These are phyloP conservation scores for Kazachstania psychrophila DNA, from an alignment of 805 yeast genomes.

Conservation along the genomic window DNA sequence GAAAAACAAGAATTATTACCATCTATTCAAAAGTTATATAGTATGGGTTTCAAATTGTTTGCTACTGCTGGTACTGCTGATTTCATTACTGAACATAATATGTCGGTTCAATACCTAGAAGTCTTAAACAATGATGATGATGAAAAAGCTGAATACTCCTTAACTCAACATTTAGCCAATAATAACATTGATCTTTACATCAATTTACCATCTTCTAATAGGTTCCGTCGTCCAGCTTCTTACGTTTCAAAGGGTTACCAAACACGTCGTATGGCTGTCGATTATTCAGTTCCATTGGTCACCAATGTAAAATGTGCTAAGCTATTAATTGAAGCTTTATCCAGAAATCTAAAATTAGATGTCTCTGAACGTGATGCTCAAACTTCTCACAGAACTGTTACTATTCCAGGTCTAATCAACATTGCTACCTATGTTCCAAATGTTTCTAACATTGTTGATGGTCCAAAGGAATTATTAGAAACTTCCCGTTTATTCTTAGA, in stretches of 20 bases:
- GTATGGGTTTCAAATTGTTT: slow-evolving; percentile 80
- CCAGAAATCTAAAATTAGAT: slow-evolving; percentile 56
- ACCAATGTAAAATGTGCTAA: slow-evolving; percentile 98
- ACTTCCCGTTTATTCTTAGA: slow-evolving; percentile 64
- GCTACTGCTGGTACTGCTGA: slow-evolving; percentile 99
- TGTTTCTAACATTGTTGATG: slow-evolving; percentile 36
- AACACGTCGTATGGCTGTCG: slow-evolving; percentile 99
- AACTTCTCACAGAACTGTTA: slow-evolving; percentile 74
- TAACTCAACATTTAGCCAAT: slow-evolving; percentile 93
- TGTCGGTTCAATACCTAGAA: slow-evolving; percentile 93
- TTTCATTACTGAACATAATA: slow-evolving; percentile 86
- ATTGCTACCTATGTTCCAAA: slow-evolving; percentile 72
- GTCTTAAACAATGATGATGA: slow-evolving; percentile 65
- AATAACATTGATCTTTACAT: slow-evolving; percentile 93
- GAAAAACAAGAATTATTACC: slow-evolving; percentile 93
- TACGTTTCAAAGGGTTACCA: slow-evolving; percentile 95
- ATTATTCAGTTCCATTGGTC: slow-evolving; percentile 92
- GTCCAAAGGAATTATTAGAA: slow-evolving; percentile 51
- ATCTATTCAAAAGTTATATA: slow-evolving; percentile 66
- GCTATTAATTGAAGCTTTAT: slow-evolving; percentile 85
- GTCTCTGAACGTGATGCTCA: slow-evolving; percentile 78
- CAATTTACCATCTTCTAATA: slow-evolving; percentile 91
- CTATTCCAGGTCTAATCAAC: slow-evolving; percentile 81
- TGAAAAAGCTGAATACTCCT: slow-evolving; percentile 86
- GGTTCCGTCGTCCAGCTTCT: slow-evolving; percentile 97